phyloP scores from a whole-genome alignment of 441 rosid species.

The Arabidopsis lyrata region DNA sequence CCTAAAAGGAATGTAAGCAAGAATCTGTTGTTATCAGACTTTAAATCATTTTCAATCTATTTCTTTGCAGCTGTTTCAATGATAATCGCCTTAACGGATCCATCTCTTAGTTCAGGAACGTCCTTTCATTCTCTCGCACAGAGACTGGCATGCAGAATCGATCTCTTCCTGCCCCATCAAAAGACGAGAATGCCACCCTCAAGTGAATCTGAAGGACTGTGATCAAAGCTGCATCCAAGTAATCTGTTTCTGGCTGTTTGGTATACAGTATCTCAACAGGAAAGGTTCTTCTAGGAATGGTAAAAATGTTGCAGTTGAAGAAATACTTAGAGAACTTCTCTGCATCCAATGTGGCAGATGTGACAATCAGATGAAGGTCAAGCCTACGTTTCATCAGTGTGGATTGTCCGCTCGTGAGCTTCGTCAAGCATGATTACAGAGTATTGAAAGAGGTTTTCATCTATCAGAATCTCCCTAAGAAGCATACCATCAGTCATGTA shows the following conservation, averaged over 20 bases:
- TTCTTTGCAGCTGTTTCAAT: too few species aligned
- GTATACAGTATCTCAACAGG: slow-evolving; percentile 86
- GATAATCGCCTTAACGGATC: too few species aligned
- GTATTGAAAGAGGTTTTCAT: slow-evolving; percentile 75
- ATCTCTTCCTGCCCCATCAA: slow-evolving; percentile 94
- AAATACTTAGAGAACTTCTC: slow-evolving; percentile 91
- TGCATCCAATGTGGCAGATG: slow-evolving; percentile 90
- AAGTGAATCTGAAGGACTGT: slow-evolving; percentile 86
- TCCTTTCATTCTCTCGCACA: slow-evolving; percentile 87
- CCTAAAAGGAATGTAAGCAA: too few species aligned
- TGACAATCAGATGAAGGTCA: slow-evolving; percentile 82
- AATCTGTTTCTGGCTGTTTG: slow-evolving; percentile 83
- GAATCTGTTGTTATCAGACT: too few species aligned
- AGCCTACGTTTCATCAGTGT: slow-evolving; percentile 73
- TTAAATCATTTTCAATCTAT: too few species aligned
- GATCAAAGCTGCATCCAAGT: slow-evolving; percentile 81
- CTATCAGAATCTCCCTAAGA: slow-evolving; percentile 76
- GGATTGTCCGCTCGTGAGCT: slow-evolving; percentile 92
- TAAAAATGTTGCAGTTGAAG: slow-evolving; percentile 80
- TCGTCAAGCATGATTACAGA: slow-evolving; percentile 88
- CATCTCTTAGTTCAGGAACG: slow-evolving; percentile 69
- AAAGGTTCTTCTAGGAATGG: slow-evolving; percentile 90
- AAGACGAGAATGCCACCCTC: slow-evolving; percentile 84
- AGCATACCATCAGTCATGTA: slow-evolving; percentile 97
- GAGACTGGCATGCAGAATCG: slow-evolving; percentile 86